Evolutionary conservation across 352 stramenopile species (phyloP).

Genomic region (Plasmopara viticola): DNA sequence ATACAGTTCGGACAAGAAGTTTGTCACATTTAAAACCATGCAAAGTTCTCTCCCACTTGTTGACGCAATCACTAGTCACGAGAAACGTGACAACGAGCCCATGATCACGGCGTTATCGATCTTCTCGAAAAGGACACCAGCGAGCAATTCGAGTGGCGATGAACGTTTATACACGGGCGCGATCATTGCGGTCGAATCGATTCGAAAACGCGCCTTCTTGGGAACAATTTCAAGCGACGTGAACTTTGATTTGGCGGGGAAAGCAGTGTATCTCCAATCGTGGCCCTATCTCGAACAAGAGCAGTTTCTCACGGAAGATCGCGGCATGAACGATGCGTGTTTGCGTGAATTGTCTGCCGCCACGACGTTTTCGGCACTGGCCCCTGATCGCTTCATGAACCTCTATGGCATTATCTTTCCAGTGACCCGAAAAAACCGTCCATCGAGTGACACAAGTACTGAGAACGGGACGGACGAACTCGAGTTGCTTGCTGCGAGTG

Average conservation of each 20-base stretch:
- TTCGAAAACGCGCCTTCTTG: conserved; percentile 67
- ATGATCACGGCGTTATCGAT: conserved; percentile 28
- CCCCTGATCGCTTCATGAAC: conserved; percentile 49
- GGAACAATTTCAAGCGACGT: conserved; percentile 33
- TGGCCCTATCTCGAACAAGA: conserved; percentile 74
- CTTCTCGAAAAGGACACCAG: conserved; percentile 33
- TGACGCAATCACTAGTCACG: conserved; percentile 5
- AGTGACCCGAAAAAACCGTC: conserved; percentile 28
- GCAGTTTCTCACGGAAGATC: conserved; percentile 38
- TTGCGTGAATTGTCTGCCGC: conserved; percentile 49
- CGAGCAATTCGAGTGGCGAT: conserved; percentile 10
- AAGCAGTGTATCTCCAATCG: conserved; percentile 62
- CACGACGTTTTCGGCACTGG: conserved; percentile 34
- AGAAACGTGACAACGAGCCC: conserved; percentile 5
- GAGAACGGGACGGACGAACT: conserved; percentile 22
- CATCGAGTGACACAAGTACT: conserved; percentile 9
- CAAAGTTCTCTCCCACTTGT: conserved; percentile 10
- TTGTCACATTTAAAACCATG: conserved; percentile 24
- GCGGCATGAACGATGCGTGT: conserved; percentile 44
- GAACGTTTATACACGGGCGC: conserved; percentile 34
- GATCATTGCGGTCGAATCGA: conserved; percentile 44
- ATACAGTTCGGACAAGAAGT: conserved; percentile 9
- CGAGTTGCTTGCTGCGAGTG: conserved; percentile 27
- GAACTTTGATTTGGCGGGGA: conserved; percentile 39
- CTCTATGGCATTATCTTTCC: conserved; percentile 71